Percentiles rank a stretch among this genome's conserved stretches.
Conservation (phyloP, 805 yeast genomes). For the Saccharomycopsis malanga region DNA sequence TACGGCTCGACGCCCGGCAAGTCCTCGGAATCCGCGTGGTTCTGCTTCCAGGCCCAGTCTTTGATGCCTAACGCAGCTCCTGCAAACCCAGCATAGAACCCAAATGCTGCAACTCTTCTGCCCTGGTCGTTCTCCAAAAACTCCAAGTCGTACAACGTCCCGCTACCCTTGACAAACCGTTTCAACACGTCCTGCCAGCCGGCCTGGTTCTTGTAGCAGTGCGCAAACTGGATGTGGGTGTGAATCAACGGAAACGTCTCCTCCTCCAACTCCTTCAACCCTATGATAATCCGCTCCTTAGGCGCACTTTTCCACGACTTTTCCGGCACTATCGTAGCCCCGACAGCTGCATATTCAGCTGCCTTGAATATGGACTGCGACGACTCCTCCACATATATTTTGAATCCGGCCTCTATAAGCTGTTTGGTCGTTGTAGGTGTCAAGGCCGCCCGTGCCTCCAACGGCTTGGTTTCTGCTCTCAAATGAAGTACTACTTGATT, state of each 20-base stretch:
- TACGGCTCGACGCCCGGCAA: constrained; percentile 78
- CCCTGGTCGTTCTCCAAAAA: constrained; percentile 91
- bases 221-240: constrained; percentile 98
- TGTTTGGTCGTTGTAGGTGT: constrained; percentile 87
- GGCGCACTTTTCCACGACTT: constrained; percentile 96
- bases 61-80: constrained; percentile 96
- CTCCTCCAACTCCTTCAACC: constrained; percentile 89
- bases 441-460: constrained; percentile 95
- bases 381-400: constrained; percentile 81
- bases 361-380: constrained; percentile 73
- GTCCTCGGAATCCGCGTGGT: constrained; percentile 50
- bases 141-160: constrained; percentile 87
- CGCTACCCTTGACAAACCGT: constrained; percentile 89
- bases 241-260: constrained; percentile 86
- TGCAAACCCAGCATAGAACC: constrained; percentile 99
- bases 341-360: constrained; percentile 70
- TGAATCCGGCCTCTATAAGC: constrained; percentile 80
- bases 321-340: constrained; percentile 83
- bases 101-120: constrained; percentile 98
- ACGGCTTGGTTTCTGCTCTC: constrained; percentile 95
- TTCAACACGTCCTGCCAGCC: constrained; percentile 92
- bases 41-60: constrained; percentile 91
- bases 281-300: constrained; percentile 78
- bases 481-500: constrained; percentile 65
- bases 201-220: constrained; percentile 94